Base-by-base conservation (phyloP, 1,139 yeast genomes). In the Hyphopichia fennica region DNA sequence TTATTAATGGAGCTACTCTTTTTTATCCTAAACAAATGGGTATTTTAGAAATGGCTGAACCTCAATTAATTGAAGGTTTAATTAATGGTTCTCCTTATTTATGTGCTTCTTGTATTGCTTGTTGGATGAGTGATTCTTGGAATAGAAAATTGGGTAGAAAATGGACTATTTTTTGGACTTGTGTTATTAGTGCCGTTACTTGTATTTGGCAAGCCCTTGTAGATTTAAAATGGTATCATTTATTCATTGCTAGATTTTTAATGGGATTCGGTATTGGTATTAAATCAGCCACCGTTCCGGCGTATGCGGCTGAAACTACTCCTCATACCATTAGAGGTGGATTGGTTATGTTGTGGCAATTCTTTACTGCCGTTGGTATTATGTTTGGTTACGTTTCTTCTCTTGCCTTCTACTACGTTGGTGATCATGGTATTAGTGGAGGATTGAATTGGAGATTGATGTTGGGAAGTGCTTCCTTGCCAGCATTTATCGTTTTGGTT, bases 61-160 rank as follows among this genome's bases (percentile, higher is more conserved):
- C 82, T 53, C 75, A 77, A 41, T 82, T 87, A 84, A 62, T 84
- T 27, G 72, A 75, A 44, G 93, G 93, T 37, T 67, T 85, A 41
- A 79, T 84, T 40, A 83, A 84, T 53, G 80, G 85, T 46, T 82
- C 88, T 4, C 93, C 93, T 1, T 85, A 84, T 57, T 67, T 85
- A 41, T 81, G 87, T 52, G 81, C 87, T 54, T 77, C 87, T 2
- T 66, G 72, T 18, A 60, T 82, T 40, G 76, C 86, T 1, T 81
- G 88, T 54, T 84, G 89, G 77, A 60, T 80, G 31, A 76, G 88
- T 6, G 89, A 82, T 51, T 80, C 77, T 42, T 59, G 81, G 56
- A 84, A 85, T 35, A 18, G 38, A 3, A 41, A 29, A 27, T 41
- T 57, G 35, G 62, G 63, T 27, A 52, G 63, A 22, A 53, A 55